Conservation (phyloP, 768 basidiomycete species). For the Pleurotus salmoneostramineus region DNA sequence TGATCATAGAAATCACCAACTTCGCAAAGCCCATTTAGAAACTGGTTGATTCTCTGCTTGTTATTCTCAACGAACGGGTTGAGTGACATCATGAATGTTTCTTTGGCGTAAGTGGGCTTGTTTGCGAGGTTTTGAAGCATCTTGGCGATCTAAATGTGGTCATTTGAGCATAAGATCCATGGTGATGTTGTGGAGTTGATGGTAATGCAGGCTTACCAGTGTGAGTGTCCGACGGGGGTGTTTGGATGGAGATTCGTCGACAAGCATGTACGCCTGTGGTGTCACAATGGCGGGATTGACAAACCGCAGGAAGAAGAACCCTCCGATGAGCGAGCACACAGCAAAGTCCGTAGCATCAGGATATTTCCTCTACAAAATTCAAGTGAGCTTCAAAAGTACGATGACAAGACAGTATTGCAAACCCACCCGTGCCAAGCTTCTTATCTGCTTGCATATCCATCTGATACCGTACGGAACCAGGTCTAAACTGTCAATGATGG, state of each 20-base stretch:
- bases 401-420: slow-evolving; percentile 11
- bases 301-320: slow-evolving; percentile 99
- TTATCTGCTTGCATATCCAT: slow-evolving; percentile 99
- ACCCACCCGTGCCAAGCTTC: slow-evolving; percentile 86
- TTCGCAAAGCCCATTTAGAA: slow-evolving; percentile 94
- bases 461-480: slow-evolving; percentile 98
- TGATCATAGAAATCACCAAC: slow-evolving; percentile 99
- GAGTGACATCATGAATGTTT: slow-evolving; percentile 96
- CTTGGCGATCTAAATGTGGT: slow-evolving; percentile 81
- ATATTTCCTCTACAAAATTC: slow-evolving; percentile 77
- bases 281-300: slow-evolving; percentile 99
- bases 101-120: slow-evolving; percentile 96
- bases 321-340: slow-evolving; percentile 96
- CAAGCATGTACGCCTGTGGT: slow-evolving; percentile 98
- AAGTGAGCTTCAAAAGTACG: slow-evolving; percentile 5
- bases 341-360: slow-evolving; percentile 98
- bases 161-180: background rate
- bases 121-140: slow-evolving; percentile 99
- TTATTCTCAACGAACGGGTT: slow-evolving; percentile 99
- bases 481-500: slow-evolving; percentile 97
- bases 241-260: slow-evolving; percentile 95
- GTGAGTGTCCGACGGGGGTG: slow-evolving; percentile 95
- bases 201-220: slow-evolving; percentile 46
- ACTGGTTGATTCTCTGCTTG: slow-evolving; percentile 95
- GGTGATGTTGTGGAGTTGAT: background rate